These are phyloP conservation scores for Boletus sp. DNA, from an alignment of 768 basidiomycete species.

Conservation along the genomic window DNA sequence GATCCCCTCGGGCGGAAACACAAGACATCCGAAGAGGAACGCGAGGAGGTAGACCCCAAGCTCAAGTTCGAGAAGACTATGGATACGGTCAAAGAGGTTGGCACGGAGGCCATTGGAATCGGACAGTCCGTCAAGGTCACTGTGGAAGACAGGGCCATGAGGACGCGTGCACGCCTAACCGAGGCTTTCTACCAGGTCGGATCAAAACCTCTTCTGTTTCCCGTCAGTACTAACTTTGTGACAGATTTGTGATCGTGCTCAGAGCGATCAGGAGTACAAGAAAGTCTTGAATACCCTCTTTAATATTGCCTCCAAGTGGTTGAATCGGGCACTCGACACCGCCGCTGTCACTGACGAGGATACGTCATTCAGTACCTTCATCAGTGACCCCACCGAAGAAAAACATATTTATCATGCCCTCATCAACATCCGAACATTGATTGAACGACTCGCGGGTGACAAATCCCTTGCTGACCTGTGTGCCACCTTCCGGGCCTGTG, in stretches of 20 bases:
- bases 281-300: conserved; percentile 58
- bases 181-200: conserved; percentile 54
- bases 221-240: not conserved
- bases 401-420: conserved; percentile 60
- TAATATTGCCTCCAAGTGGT: conserved; percentile 53
- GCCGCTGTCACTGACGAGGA: conserved; percentile 43
- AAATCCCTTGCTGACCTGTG: conserved; percentile 52
- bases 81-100: conserved; percentile 60
- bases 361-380: conserved; percentile 51
- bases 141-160: conserved; percentile 44
- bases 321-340: conserved; percentile 50
- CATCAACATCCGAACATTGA: conserved; percentile 34
- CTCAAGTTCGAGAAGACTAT: conserved; percentile 64
- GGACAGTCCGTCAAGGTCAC: conserved; percentile 43
- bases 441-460: conserved; percentile 52
- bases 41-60: conserved; percentile 46
- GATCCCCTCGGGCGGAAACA: conserved; percentile 55
- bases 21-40: conserved; percentile 40
- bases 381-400: conserved; percentile 61
- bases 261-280: conserved; percentile 58
- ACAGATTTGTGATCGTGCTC: conserved; percentile 65
- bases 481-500: conserved; percentile 40
- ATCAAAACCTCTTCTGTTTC: not conserved
- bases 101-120: conserved; percentile 55
- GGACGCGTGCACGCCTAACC: conserved; percentile 43